Evolutionary conservation across 129 eudicot genomes (phyloP).

Genomic region (Tagetes patula): DNA sequence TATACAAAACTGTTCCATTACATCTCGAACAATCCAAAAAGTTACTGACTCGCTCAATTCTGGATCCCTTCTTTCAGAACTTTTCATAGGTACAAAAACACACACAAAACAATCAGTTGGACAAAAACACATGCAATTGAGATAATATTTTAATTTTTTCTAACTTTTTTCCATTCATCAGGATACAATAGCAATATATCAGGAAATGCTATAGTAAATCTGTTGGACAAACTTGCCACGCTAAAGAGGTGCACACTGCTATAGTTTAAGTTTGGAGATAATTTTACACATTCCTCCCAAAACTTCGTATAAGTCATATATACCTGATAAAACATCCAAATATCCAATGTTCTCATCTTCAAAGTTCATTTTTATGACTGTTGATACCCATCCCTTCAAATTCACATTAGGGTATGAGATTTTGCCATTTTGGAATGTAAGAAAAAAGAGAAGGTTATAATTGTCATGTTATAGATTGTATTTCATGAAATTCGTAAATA

Average conservation of each 20-base stretch:
- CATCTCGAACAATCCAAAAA: slow-evolving; percentile 85
- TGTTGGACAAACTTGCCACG: slow-evolving; percentile 69
- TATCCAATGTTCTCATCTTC: not conserved
- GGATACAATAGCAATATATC: slow-evolving; percentile 78
- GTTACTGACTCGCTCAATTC: slow-evolving; percentile 69
- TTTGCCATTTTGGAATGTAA: not conserved
- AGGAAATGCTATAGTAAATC: slow-evolving; percentile 53
- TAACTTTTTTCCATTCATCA: slow-evolving; percentile 38
- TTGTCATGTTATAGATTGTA: slow-evolving; percentile 1
- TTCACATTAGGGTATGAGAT: not conserved
- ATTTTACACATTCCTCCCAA: not conserved
- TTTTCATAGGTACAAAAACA: slow-evolving; percentile 54
- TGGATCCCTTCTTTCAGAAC: slow-evolving; percentile 63
- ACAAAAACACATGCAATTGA: not conserved
- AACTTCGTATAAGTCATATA: not conserved
- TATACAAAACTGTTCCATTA: slow-evolving; percentile 70
- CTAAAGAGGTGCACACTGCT: slow-evolving; percentile 51
- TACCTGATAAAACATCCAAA: not conserved
- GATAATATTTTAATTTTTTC: not conserved
- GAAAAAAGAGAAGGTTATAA: not conserved
- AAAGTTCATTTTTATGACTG: not conserved
- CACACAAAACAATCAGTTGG: too few relatives aligned
- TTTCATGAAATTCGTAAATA: not conserved
- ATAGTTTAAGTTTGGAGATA: not conserved
- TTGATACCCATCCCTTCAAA: not conserved